These are phyloP conservation scores for Hansfordia pulvinata DNA, from an alignment of 2,329 filamentous ascomycete genomes.

Conservation along the genomic window DNA sequence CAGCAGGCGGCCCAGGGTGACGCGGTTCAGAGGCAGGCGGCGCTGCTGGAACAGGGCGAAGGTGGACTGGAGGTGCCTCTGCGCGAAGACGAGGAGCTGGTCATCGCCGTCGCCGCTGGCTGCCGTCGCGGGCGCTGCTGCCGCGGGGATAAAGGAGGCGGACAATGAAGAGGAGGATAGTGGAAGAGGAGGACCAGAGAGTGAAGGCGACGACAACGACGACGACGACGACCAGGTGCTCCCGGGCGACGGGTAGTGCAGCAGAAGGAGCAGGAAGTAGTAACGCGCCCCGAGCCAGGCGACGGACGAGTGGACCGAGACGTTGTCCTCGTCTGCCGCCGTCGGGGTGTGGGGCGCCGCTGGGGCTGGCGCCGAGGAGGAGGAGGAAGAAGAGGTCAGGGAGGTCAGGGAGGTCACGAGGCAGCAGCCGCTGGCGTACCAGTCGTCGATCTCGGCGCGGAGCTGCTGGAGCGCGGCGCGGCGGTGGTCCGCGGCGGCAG, in stretches of 20 bases:
- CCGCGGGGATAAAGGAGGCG: too few species aligned
- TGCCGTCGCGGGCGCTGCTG: too few species aligned
- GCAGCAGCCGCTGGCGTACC: conserved; percentile 31
- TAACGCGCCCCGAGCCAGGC: conserved; percentile 28
- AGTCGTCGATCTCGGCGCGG: conserved; percentile 28
- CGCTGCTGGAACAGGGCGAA: conserved; percentile 26
- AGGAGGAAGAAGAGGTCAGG: conserved; percentile 22
- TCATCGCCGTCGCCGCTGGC: too few species aligned
- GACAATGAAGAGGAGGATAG: too few species aligned
- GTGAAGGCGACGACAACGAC: too few species aligned
- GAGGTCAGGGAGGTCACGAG: too few species aligned
- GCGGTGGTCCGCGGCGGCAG: too few species aligned
- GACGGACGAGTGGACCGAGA: conserved; percentile 29
- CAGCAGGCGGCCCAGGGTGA: conserved; percentile 24
- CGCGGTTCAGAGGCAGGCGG: conserved; percentile 26
- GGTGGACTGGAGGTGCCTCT: conserved; percentile 27
- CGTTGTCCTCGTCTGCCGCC: too few species aligned
- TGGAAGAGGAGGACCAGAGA: too few species aligned
- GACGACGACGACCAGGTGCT: too few species aligned
- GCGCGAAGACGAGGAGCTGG: conserved; percentile 24
- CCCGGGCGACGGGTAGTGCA: conserved; percentile 27
- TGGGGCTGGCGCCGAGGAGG: too few species aligned
- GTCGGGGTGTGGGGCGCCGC: too few species aligned
- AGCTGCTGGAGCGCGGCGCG: conserved; percentile 18
- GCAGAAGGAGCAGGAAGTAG: conserved; percentile 27